Evolutionary conservation across 164 flowering plant species (phyloP).

Genomic region (Chloranthus sessilifolius): DNA sequence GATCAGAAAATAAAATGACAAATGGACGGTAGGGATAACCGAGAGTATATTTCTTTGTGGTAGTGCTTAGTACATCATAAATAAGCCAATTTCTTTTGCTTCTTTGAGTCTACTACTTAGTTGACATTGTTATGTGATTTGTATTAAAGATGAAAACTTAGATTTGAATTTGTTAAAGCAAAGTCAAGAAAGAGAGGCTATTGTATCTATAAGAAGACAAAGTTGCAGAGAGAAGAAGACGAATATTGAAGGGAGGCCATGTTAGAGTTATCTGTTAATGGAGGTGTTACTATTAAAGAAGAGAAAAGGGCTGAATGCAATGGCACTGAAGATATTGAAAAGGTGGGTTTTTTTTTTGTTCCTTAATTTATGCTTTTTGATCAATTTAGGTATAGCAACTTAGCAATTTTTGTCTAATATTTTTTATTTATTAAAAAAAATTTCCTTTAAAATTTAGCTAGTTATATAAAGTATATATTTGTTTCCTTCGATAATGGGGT

Average conservation of each 20-base stretch:
- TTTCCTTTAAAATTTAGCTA: not conserved
- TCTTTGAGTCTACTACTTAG: too few species aligned
- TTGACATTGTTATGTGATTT: too few species aligned
- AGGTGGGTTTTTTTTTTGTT: too few species aligned
- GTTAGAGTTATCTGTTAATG: conserved; percentile 14
- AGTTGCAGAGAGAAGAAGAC: not conserved
- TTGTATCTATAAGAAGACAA: not conserved
- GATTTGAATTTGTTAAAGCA: conserved; percentile 13
- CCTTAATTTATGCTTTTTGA: not conserved
- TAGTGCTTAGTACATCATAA: too few species aligned
- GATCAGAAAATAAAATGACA: too few species aligned
- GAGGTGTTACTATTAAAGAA: conserved; percentile 9
- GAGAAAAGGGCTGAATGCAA: too few species aligned
- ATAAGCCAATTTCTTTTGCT: too few species aligned
- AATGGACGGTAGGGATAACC: too few species aligned
- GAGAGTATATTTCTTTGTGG: too few species aligned
- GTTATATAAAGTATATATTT: too few species aligned
- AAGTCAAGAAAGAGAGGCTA: conserved; percentile 18
- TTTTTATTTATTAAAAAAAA: not conserved
- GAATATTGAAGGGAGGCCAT: conserved; percentile 17
- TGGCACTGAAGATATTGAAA: conserved; percentile 8
- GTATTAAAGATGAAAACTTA: conserved; percentile 1
- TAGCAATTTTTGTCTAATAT: not conserved
- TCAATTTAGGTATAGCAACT: too few species aligned
- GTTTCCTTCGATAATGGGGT: too few species aligned